These are phyloP conservation scores for Pisolithus thermaeus DNA, from an alignment of 1,284 basidiomycete species.

Conservation along the genomic window DNA sequence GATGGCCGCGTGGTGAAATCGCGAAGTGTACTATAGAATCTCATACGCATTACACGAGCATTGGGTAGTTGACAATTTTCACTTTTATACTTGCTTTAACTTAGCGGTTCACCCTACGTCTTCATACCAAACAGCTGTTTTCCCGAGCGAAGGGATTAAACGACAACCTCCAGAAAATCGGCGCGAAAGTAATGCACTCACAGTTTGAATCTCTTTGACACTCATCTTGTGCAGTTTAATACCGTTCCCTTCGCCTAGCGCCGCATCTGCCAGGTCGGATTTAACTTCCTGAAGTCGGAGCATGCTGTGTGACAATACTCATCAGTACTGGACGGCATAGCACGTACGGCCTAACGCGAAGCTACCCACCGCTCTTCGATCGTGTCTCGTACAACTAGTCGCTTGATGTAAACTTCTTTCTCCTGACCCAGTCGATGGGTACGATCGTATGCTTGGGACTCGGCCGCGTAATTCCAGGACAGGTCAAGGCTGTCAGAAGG, in stretches of 20 bases:
- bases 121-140: too few species aligned
- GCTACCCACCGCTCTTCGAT: slow-evolving; percentile 53
- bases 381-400: slow-evolving; percentile 57
- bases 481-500: slow-evolving; percentile 49
- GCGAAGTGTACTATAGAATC: too few species aligned
- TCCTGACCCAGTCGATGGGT: slow-evolving; percentile 64
- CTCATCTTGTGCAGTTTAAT: slow-evolving; percentile 55
- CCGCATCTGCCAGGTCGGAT: slow-evolving; percentile 56
- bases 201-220: slow-evolving; percentile 54
- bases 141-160: too few species aligned
- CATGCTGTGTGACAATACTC: slow-evolving; percentile 38
- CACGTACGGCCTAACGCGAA: neutral
- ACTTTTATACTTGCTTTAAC: too few species aligned
- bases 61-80: too few species aligned
- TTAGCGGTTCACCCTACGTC: too few species aligned
- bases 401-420: slow-evolving; percentile 64
- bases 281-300: slow-evolving; percentile 62
- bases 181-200: slow-evolving; percentile 14
- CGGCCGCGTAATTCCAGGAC: slow-evolving; percentile 67
- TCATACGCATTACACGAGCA: too few species aligned
- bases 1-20: too few species aligned
- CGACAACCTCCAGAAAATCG: too few species aligned
- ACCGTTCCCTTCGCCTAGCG: slow-evolving; percentile 59
- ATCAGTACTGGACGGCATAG: neutral
- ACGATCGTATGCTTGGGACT: slow-evolving; percentile 47